Conservation (phyloP, 2,329 filamentous ascomycete genomes). For the Emydomyces testavorans region DNA sequence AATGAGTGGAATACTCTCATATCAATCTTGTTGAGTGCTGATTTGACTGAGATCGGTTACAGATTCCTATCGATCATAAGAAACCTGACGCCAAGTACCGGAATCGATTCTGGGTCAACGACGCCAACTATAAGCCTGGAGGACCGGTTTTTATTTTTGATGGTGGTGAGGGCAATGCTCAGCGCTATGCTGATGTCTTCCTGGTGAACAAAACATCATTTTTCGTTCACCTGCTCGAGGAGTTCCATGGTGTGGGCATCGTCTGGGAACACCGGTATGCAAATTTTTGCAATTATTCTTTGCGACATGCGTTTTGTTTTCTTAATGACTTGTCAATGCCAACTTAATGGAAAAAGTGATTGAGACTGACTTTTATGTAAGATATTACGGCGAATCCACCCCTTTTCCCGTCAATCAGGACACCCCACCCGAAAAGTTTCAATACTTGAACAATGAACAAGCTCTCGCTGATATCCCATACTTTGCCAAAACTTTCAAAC, state of each 20-base stretch:
- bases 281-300: background rate
- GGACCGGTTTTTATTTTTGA: conserved; percentile 43
- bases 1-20: too few relatives aligned
- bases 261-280: conserved; percentile 36
- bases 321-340: too few relatives aligned
- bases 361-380: conserved; percentile 14
- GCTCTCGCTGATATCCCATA: conserved; percentile 37
- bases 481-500: conserved; percentile 34
- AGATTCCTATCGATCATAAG: conserved; percentile 28
- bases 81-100: conserved; percentile 40
- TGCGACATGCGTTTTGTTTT: too few relatives aligned
- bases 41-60: background rate
- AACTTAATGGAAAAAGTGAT: too few relatives aligned
- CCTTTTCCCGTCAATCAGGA: conserved; percentile 29
- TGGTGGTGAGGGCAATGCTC: conserved; percentile 36
- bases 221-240: conserved; percentile 24
- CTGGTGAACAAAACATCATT: conserved; percentile 24
- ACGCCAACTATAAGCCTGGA: conserved; percentile 44
- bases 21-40: background rate
- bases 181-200: conserved; percentile 31
- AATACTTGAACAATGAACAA: conserved; percentile 35
- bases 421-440: conserved; percentile 31
- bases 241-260: conserved; percentile 31
- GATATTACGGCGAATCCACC: conserved; percentile 35
- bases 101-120: conserved; percentile 46